phyloP scores from a whole-genome alignment of 1,284 basidiomycete species.

The Acaromyces ingoldii region DNA sequence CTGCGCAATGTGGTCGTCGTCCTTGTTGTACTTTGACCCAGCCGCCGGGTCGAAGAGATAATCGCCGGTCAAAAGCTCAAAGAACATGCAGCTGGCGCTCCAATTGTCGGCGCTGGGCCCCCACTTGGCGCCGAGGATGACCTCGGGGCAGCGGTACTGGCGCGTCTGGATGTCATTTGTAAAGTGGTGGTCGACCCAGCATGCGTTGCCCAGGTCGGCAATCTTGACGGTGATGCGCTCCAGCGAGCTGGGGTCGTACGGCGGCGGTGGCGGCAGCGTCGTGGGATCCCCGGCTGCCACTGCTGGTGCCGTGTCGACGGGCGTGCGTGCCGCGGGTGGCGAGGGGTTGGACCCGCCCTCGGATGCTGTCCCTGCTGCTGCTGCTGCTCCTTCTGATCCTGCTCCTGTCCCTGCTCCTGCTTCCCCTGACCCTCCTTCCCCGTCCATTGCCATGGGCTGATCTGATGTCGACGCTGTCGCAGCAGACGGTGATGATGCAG shows the following conservation, averaged over 20 bases:
- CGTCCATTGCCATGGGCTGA: constrained; percentile 30
- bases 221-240: constrained; percentile 98
- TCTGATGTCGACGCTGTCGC: constrained; percentile 41
- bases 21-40: constrained; percentile 76
- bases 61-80: constrained; percentile 79
- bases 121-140: constrained; percentile 94
- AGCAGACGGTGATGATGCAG: constrained; percentile 22
- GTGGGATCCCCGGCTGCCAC: constrained; percentile 57
- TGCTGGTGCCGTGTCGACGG: background rate
- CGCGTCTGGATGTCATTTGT: constrained; percentile 95
- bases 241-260: constrained; percentile 58
- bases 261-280: constrained; percentile 57
- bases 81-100: constrained; percentile 86
- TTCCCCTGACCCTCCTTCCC: no score
- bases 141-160: constrained; percentile 95
- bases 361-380: no score
- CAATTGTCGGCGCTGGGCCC: constrained; percentile 90
- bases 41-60: constrained; percentile 84
- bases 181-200: constrained; percentile 86
- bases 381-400: no score
- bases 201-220: constrained; percentile 91
- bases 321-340: no score
- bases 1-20: constrained; percentile 98
- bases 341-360: background rate
- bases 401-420: no score